A percentile compares a stretch with the other conserved stretches of the same genome.
These are phyloP conservation scores for Phellinidium pouzarii DNA, from an alignment of 1,284 basidiomycete genomes.

Conservation along the genomic window DNA sequence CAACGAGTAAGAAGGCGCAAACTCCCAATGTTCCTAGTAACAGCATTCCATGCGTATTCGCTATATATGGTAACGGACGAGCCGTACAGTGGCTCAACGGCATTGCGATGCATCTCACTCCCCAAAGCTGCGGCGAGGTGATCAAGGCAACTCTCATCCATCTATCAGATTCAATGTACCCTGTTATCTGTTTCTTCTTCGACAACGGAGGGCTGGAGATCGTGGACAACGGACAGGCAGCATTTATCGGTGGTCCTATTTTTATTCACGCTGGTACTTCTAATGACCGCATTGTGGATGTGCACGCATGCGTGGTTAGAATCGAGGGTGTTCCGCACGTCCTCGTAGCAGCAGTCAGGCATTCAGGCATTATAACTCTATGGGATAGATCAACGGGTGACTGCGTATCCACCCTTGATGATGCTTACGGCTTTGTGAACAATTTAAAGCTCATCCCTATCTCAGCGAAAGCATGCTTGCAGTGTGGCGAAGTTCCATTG, in stretches of 20 bases:
- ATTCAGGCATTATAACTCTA: constrained; percentile 60
- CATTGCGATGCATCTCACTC: not conserved
- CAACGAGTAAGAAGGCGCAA: not conserved
- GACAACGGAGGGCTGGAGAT: constrained; percentile 61
- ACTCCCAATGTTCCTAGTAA: constrained; percentile 14
- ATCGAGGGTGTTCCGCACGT: constrained; percentile 43
- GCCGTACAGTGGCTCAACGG: constrained; percentile 42
- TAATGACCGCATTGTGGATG: constrained; percentile 43
- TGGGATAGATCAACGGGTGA: constrained; percentile 61
- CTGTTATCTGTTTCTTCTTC: constrained; percentile 52
- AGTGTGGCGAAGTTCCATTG: constrained; percentile 58
- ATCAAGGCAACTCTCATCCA: constrained; percentile 36
- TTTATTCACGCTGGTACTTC: constrained; percentile 45
- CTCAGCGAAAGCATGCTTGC: constrained; percentile 46
- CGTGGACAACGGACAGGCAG: constrained; percentile 29
- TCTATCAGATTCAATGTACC: constrained; percentile 36
- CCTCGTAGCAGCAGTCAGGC: constrained; percentile 56
- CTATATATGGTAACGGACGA: constrained; percentile 48
- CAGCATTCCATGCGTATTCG: constrained; percentile 34
- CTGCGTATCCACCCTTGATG: constrained; percentile 53
- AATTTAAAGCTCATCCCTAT: constrained; percentile 48
- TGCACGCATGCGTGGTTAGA: constrained; percentile 46
- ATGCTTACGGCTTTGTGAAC: constrained; percentile 46
- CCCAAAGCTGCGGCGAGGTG: not conserved
- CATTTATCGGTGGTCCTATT: constrained; percentile 30